These are phyloP conservation scores for Ormosia semicastrata DNA, from an alignment of 306 rosid genomes.

Conservation along the genomic window DNA sequence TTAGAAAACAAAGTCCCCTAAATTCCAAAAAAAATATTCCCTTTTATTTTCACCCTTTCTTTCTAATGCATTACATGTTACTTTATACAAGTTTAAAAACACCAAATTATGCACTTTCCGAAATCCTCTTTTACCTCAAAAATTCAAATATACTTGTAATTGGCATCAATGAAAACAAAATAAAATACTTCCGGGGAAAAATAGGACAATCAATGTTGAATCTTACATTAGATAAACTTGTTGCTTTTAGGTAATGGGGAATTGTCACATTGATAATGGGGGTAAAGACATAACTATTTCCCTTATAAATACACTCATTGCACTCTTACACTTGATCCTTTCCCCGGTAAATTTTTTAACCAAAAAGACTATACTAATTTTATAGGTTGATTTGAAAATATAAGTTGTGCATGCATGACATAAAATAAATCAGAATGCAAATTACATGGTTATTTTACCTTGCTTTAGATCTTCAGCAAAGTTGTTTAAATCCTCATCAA, in stretches of 20 bases:
- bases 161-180: neutral
- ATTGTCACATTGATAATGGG: neutral
- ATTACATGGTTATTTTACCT: slow-evolving; percentile 51
- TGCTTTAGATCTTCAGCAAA: slow-evolving; percentile 96
- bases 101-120: neutral
- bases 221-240: neutral
- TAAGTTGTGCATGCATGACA: slow-evolving; percentile 11
- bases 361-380: neutral
- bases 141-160: neutral
- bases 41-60: slow-evolving; percentile 6
- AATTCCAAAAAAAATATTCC: neutral
- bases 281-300: neutral
- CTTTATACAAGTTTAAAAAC: slow-evolving; percentile 1
- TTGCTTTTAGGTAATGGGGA: neutral
- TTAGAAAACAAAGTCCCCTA: neutral
- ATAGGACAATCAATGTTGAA: neutral
- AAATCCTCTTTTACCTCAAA: neutral
- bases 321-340: neutral
- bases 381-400: slow-evolving; percentile 16
- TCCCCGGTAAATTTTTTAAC: neutral
- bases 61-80: slow-evolving; percentile 1
- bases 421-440: slow-evolving; percentile 19
- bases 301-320: neutral
- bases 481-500: slow-evolving; percentile 89
- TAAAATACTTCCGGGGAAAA: neutral